Evolutionary conservation across 306 rosid species (phyloP).

Genomic region (Dryas octopetala): DNA sequence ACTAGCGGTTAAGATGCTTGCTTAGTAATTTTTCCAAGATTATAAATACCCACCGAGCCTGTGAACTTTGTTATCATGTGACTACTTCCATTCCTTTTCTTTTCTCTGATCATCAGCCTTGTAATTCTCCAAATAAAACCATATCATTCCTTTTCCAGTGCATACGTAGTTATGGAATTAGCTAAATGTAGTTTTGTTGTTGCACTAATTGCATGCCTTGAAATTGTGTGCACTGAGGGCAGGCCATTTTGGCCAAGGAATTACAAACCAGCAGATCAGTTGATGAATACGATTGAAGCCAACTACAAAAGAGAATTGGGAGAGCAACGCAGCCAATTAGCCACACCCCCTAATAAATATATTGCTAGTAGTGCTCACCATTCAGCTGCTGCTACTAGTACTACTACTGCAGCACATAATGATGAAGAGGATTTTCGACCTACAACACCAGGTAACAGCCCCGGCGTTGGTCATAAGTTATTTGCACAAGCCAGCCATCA

Average conservation of each 20-base stretch:
- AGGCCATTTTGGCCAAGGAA: slow-evolving; percentile 20
- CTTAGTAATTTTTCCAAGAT: not conserved
- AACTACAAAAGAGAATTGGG: slow-evolving; percentile 14
- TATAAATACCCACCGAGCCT: slow-evolving; percentile 24
- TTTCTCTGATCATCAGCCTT: not conserved
- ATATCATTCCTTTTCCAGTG: not conserved
- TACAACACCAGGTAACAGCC: slow-evolving; percentile 47
- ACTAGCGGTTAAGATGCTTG: slow-evolving; percentile 17
- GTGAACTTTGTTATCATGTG: slow-evolving; percentile 13
- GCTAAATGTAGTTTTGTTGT: slow-evolving; percentile 23
- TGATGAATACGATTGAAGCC: not conserved
- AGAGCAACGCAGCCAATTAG: slow-evolving; percentile 1
- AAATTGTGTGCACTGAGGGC: slow-evolving; percentile 10
- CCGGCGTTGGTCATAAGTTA: slow-evolving; percentile 21
- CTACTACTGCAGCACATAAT: not conserved
- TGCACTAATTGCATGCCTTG: slow-evolving; percentile 23
- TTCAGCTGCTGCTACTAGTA: not conserved
- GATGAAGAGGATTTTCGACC: slow-evolving; percentile 40
- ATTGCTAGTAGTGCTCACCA: not conserved
- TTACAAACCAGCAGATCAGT: not conserved
- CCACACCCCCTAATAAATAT: not conserved
- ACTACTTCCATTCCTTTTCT: not conserved
- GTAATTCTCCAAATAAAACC: too few relatives aligned
- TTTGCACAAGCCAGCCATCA: not conserved
- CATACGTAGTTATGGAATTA: slow-evolving; percentile 14